Conservation (phyloP, 2,329 filamentous ascomycete genomes). For the Pseudogymnoascus sp. region DNA sequence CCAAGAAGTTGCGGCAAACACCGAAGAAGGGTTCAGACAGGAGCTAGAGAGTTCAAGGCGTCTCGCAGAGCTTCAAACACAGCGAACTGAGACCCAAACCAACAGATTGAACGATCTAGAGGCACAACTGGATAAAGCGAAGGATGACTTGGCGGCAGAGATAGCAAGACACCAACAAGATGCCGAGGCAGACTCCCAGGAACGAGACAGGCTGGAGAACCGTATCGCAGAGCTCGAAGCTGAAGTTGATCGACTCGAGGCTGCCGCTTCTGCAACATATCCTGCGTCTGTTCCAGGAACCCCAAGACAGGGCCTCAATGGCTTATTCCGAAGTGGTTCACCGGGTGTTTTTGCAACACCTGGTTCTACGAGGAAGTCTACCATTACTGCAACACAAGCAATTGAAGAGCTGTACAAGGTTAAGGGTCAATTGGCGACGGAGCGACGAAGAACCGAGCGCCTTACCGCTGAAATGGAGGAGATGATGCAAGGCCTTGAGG, state of each 20-base stretch:
- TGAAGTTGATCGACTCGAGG: constrained; percentile 51
- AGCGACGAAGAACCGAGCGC: constrained; percentile 66
- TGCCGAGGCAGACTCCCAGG: constrained; percentile 47
- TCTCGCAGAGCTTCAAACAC: constrained; percentile 73
- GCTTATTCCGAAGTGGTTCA: constrained; percentile 47
- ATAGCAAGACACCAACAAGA: constrained; percentile 45
- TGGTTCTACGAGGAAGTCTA: constrained; percentile 46
- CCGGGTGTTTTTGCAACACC: constrained; percentile 50
- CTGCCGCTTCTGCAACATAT: constrained; percentile 37
- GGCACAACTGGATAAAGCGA: constrained; percentile 47
- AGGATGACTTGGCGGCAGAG: constrained; percentile 54
- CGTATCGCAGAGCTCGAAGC: constrained; percentile 58
- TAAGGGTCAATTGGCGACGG: constrained; percentile 64
- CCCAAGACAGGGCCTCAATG: constrained; percentile 44
- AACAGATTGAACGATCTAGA: constrained; percentile 64
- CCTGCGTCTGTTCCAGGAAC: constrained; percentile 46
- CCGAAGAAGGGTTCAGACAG: constrained; percentile 78
- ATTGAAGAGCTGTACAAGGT: constrained; percentile 58
- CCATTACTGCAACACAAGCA: constrained; percentile 52
- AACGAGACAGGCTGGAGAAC: constrained; percentile 53
- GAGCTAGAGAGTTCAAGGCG: constrained; percentile 76
- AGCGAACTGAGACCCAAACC: constrained; percentile 65
- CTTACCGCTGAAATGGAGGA: constrained; percentile 73
- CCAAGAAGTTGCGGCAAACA: constrained; percentile 71
- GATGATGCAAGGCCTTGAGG: constrained; percentile 76